phyloP scores from a whole-genome alignment of 2,329 filamentous ascomycete genomes.

The Alternaria consortialis region DNA sequence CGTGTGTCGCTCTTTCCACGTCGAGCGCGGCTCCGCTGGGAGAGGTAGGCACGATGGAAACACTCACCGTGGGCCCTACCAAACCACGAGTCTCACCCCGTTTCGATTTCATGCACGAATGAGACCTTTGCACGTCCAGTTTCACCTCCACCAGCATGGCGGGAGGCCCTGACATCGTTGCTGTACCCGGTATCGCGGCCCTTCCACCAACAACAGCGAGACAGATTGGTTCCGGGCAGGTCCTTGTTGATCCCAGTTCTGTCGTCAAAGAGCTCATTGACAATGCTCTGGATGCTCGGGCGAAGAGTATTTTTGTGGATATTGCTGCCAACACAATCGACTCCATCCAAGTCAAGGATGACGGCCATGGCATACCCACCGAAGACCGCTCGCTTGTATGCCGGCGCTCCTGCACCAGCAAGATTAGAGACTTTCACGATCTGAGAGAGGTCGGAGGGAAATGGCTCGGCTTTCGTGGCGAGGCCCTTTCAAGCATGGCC shows the following conservation, averaged over 20 bases:
- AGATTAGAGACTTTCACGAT: conserved; percentile 71
- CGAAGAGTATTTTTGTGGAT: conserved; percentile 71
- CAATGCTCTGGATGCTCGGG: conserved; percentile 77
- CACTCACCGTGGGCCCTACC: conserved; percentile 6
- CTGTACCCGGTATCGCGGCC: conserved; percentile 47
- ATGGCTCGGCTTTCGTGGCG: conserved; percentile 78
- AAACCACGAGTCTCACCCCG: conserved; percentile 9
- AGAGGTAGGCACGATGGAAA: conserved; percentile 33
- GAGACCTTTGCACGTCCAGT: not conserved
- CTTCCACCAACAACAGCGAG: conserved; percentile 57
- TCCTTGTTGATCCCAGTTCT: conserved; percentile 66
- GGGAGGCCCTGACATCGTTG: conserved; percentile 3
- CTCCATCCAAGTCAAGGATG: conserved; percentile 70
- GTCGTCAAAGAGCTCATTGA: conserved; percentile 81
- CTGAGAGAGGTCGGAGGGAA: conserved; percentile 64
- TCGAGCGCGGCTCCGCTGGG: not conserved
- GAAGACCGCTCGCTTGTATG: conserved; percentile 71
- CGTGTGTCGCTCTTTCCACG: conserved; percentile 25
- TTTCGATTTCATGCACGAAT: not conserved
- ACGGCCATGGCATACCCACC: conserved; percentile 73
- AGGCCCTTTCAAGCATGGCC: conserved; percentile 74
- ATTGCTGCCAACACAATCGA: conserved; percentile 73
- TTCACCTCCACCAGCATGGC: conserved; percentile 19
- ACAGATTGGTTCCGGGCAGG: conserved; percentile 68
- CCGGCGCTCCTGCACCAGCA: conserved; percentile 77